Evolutionary conservation across 495 filamentous ascomycete genomes (phyloP), one percentile per base, ranked within the genome.

Genomic region (Staphylotrichum tortipilum): DNA sequence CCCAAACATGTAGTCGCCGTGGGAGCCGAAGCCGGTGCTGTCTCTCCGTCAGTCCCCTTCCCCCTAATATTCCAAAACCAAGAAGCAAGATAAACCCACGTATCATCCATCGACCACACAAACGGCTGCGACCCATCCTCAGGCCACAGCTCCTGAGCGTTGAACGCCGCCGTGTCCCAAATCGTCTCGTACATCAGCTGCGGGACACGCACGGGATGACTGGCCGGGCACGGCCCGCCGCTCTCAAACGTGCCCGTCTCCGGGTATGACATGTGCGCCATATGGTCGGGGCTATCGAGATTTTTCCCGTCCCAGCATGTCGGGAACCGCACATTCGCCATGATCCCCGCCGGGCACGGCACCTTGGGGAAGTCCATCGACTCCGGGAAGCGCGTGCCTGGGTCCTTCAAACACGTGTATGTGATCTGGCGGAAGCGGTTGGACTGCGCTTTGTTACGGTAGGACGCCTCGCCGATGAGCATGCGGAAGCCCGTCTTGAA

Each of bases 111-210:
- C 39, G 61, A 66, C 69, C 70, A 76, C 15, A 74, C 67, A 56
- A 76, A 74, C n/a, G 71, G 72, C 73, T 69, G 40, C 51, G 63
- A 44, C 36, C 67, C 67, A 40, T 69, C 69, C 42, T 63, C 59
- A 9, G 71, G 70, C 68, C 72, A 74, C 29, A 44, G 41, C 26
- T 40, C 50, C 34, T 48, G 44, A 50, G 69, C 56, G 49, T 72
- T 70, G 40, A 68, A 71, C 28, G 52, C 47, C 12, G 55, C 52
- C 4, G 68, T 71, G 26, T 66, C 60, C 67, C 64, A 64, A 34
- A 66, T 53, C 30, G 81, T 68, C 52, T 71, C 68, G 44, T 66
- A 68, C 23, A 69, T 64, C 0, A 71, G 47, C 56, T 69, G 65
- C 3, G 67, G 67, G 8, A 71, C 63, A 10, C 55, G 54, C 0